Percentiles rank a stretch among this genome's conserved stretches.
Evolutionary conservation across 2,329 filamentous ascomycete genomes (phyloP).

Genomic region (Curvularia verruculosa): DNA sequence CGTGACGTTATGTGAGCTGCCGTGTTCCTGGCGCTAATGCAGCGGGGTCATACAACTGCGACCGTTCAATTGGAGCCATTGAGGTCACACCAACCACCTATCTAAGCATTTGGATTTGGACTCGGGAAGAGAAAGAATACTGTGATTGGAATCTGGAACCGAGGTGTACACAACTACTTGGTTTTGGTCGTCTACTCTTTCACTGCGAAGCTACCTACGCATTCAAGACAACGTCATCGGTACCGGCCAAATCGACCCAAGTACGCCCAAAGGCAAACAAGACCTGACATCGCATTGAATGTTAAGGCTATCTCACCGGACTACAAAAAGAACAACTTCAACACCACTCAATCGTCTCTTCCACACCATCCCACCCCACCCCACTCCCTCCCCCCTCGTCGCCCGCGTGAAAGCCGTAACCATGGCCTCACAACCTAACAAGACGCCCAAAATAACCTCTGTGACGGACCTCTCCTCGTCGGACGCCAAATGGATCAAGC

Average conservation of each 20-base stretch:
- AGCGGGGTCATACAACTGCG: conserved; percentile 2
- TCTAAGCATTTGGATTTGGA: not conserved
- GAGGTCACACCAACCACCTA: not conserved
- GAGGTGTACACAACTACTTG: not conserved
- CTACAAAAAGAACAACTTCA: not conserved
- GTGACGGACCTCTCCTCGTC: conserved; percentile 30
- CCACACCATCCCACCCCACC: not conserved
- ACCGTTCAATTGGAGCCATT: not conserved
- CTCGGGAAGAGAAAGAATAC: not conserved
- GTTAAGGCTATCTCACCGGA: conserved; percentile 1
- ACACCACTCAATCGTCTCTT: not conserved
- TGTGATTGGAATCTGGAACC: not conserved
- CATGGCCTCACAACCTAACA: conserved; percentile 11
- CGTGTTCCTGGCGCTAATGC: conserved; percentile 14
- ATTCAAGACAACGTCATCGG: conserved; percentile 4
- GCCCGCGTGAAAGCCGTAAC: conserved; percentile 15
- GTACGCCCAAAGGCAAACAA: not conserved
- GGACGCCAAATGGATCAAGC: conserved; percentile 37
- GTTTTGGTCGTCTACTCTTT: not conserved
- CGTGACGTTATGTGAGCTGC: conserved; percentile 11
- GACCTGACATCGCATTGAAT: conserved; percentile 8
- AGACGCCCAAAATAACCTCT: conserved; percentile 27
- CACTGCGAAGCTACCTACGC: not conserved
- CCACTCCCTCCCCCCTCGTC: conserved; percentile 8
- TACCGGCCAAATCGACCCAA: not conserved